Conservation (phyloP, 495 filamentous ascomycete species). For the Hyaloscypha finlandica region DNA sequence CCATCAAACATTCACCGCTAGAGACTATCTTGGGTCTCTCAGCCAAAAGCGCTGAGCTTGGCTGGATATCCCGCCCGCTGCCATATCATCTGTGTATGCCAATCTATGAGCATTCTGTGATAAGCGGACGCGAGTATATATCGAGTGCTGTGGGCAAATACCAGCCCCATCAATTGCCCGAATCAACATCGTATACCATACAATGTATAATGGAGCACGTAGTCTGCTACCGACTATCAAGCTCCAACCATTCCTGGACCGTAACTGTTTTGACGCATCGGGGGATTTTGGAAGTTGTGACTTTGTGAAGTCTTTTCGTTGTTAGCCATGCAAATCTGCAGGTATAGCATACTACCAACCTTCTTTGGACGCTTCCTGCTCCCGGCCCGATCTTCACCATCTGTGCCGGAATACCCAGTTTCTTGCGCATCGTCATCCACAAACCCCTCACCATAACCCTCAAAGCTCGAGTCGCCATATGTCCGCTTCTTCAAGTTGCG, state of each 20-base stretch:
- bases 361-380: conserved; percentile 57
- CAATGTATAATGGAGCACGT: not conserved
- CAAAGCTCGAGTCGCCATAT: conserved; percentile 56
- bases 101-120: conserved; percentile 16
- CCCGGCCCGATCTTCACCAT: conserved; percentile 48
- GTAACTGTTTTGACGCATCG: conserved; percentile 42
- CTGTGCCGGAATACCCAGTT: conserved; percentile 53
- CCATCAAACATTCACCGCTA: conserved; percentile 11
- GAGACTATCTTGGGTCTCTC: not conserved
- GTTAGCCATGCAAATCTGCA: conserved; percentile 17
- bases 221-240: conserved; percentile 22
- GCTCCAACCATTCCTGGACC: conserved; percentile 43
- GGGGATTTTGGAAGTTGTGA: conserved; percentile 24
- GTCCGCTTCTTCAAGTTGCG: conserved; percentile 51
- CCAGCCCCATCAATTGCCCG: not conserved
- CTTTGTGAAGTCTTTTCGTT: conserved; percentile 21
- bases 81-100: conserved; percentile 6
- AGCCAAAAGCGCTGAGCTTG: not conserved
- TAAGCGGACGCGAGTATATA: conserved; percentile 8
- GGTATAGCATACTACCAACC: conserved; percentile 39
- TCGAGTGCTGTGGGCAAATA: not conserved
- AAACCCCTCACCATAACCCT: conserved; percentile 58
- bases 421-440: conserved; percentile 50
- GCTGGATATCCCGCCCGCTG: not conserved
- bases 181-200: not conserved